Evolutionary conservation across 805 yeast species (phyloP).

Genomic region (Cyberlindnera euphorbiae): DNA sequence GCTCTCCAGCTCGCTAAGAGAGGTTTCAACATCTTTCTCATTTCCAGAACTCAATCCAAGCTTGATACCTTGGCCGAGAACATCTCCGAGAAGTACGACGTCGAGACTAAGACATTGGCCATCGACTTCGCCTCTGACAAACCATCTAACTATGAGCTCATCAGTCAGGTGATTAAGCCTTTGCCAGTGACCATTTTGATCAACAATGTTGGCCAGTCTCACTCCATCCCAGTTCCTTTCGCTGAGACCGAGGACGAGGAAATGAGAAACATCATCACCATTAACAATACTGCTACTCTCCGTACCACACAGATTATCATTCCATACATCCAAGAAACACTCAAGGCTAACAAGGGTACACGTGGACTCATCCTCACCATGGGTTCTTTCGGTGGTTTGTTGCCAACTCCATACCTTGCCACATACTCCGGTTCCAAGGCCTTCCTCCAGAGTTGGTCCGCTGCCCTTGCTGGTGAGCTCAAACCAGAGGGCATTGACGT

Average conservation of each 20-base stretch:
- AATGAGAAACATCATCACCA: conserved; percentile 71
- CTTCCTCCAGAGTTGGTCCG: conserved; percentile 89
- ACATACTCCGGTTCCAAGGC: conserved; percentile 96
- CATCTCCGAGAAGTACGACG: conserved; percentile 53
- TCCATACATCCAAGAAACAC: conserved; percentile 60
- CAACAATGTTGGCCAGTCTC: conserved; percentile 94
- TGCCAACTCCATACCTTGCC: conserved; percentile 89
- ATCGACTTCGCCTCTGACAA: conserved; percentile 72
- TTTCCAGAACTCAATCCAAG: conserved; percentile 80
- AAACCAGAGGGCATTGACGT: conserved; percentile 70
- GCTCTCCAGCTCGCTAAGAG: conserved; percentile 78
- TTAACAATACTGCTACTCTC: conserved; percentile 82
- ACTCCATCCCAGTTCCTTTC: conserved; percentile 92
- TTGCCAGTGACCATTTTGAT: conserved; percentile 70
- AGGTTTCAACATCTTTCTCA: conserved; percentile 79
- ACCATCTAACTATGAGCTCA: conserved; percentile 47
- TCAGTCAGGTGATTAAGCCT: conserved; percentile 41
- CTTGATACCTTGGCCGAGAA: conserved; percentile 62
- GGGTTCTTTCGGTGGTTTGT: conserved; percentile 95
- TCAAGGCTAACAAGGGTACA: conserved; percentile 34
- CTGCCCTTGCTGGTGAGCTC: conserved; percentile 84
- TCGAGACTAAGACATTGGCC: conserved; percentile 62
- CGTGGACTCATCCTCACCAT: conserved; percentile 82
- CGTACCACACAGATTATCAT: conserved; percentile 75
- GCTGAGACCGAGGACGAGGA: conserved; percentile 73